Percentiles rank a stretch among this genome's conserved stretches.
These are phyloP conservation scores for Lophiostoma macrostomum DNA, from an alignment of 495 filamentous ascomycete genomes.

Conservation along the genomic window DNA sequence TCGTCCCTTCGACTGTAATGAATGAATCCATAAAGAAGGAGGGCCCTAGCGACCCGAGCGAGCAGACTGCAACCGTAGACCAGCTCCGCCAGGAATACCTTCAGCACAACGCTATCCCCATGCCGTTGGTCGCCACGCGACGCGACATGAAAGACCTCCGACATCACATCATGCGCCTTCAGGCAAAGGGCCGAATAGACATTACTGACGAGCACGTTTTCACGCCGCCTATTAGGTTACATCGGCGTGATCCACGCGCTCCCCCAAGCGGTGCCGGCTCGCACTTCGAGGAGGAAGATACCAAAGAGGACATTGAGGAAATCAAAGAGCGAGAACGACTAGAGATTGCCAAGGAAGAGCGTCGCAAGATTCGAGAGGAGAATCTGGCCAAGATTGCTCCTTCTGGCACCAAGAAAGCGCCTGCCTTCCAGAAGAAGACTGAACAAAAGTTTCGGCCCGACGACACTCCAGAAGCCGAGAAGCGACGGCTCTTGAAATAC, in stretches of 20 bases:
- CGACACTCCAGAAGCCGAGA: conserved; percentile 71
- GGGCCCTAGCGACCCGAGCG: conserved; percentile 40
- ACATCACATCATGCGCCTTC: conserved; percentile 79
- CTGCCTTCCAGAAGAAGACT: conserved; percentile 74
- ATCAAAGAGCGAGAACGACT: conserved; percentile 69
- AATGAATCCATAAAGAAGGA: conserved; percentile 3
- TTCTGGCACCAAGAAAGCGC: conserved; percentile 56
- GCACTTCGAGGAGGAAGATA: conserved; percentile 46
- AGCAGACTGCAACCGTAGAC: conserved; percentile 35
- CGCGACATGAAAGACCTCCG: conserved; percentile 73
- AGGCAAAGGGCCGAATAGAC: conserved; percentile 60
- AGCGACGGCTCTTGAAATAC: conserved; percentile 75
- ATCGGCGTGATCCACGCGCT: conserved; percentile 82
- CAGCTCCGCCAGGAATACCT: conserved; percentile 28
- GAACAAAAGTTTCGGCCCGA: conserved; percentile 54
- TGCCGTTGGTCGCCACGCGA: conserved; percentile 77
- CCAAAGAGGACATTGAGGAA: conserved; percentile 53
- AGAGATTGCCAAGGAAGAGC: conserved; percentile 67
- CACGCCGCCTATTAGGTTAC: conserved; percentile 78
- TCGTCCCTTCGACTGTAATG: conserved; percentile 20
- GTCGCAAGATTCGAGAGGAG: conserved; percentile 75
- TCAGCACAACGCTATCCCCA: conserved; percentile 51
- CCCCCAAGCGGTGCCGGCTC: conserved; percentile 49
- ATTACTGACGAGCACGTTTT: conserved; percentile 76
- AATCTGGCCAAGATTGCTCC: conserved; percentile 89